Base-by-base conservation (phyloP, 768 basidiomycete species). In the Trichaptum fuscoviolaceum region DNA sequence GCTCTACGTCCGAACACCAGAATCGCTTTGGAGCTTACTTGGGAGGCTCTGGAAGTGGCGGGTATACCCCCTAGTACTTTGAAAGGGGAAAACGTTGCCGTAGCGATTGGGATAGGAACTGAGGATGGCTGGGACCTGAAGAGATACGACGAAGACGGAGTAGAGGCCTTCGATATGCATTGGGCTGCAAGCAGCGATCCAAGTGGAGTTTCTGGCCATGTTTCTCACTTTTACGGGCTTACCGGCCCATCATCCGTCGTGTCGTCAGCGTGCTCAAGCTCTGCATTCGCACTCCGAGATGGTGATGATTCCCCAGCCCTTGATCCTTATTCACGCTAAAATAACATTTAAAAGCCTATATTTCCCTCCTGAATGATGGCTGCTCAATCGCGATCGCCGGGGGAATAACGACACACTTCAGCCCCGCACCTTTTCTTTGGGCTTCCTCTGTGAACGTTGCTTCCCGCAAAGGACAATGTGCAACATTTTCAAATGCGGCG, bases 171-270 rank as follows among this genome's bases (percentile, higher is more conserved):
- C 10, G 62, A 63, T n/a, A 25, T n/a, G n/a, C 26, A 63, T n/a
- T 63, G 62, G 62, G 62, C 62, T 7, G 62, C 62, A 23, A 63
- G 62, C 24, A 63, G 62, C 24, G 62, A 63, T n/a, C 62, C 62
- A 30, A 63, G 62, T n/a, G 62, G 62, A 10, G 35, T 63, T 35
- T 23, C 24, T 23, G 62, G 62, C 35, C 62, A 35, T n/a, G 62
- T 63, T 7, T 23, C 62, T 10, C 62, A 63, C 27, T 63, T 63
- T 35, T 63, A 57, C 24, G 62, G 27, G 42, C n/a, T 63, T 25
- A 7, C 8, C 7, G 62, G 62, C 6, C 35, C 62, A 34, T 25
- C 27, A 17, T 7, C 23, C 7, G 34, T 34, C 7, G 23, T 63
- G 35, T 63, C 62, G 7, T 24, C n/a, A 10, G 62, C 62, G 27